phyloP scores from a whole-genome alignment of 345 rosid genomes.

The Eucalyptus caleyi region DNA sequence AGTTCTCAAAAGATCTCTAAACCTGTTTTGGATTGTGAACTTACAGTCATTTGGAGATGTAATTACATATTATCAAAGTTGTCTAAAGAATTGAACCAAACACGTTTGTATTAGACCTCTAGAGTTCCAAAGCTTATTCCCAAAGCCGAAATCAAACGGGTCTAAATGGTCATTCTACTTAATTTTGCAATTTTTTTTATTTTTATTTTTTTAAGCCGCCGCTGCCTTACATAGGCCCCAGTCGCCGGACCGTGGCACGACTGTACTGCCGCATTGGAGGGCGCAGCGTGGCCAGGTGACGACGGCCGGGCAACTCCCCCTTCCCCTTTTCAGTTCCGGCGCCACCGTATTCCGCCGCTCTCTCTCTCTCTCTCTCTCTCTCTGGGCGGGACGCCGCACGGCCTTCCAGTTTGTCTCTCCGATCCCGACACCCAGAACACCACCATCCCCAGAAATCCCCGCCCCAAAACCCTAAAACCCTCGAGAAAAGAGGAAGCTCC shows the following conservation, averaged over 20 bases:
- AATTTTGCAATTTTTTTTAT: background rate
- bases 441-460: background rate
- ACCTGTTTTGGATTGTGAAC: fast-evolving
- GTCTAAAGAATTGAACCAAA: fast-evolving
- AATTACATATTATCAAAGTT: fast-evolving
- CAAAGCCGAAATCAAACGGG: fast-evolving
- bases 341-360: background rate
- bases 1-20: fast-evolving
- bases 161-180: too few species aligned
- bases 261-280: background rate
- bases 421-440: background rate
- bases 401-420: background rate
- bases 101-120: fast-evolving
- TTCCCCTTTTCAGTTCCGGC: background rate
- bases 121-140: too few species aligned
- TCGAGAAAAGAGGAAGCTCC: background rate
- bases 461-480: background rate
- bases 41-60: fast-evolving
- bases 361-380: background rate
- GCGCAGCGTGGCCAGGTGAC: background rate
- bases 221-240: background rate
- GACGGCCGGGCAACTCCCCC: background rate
- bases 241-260: background rate
- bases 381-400: background rate
- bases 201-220: background rate